These are phyloP conservation scores for Ustilago nuda DNA, from an alignment of 1,284 basidiomycete genomes.

Conservation along the genomic window DNA sequence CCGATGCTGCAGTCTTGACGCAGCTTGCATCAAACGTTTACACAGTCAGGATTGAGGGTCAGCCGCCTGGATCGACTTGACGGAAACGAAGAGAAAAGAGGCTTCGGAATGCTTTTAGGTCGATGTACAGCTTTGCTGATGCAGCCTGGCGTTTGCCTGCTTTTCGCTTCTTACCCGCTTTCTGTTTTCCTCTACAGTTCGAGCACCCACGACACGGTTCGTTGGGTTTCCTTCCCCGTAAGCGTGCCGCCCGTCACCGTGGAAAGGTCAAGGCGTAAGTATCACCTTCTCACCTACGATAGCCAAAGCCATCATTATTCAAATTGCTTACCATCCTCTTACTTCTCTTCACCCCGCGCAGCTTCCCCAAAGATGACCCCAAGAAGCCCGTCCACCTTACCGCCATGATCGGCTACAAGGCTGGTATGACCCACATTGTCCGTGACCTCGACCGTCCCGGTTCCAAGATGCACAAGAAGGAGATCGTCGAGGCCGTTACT, in stretches of 20 bases:
- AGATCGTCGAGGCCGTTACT: conserved; percentile 97
- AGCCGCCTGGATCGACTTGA: conserved; percentile 13
- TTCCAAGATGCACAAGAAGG: conserved; percentile 75
- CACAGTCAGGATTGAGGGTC: background rate
- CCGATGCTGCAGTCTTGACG: conserved; percentile 6
- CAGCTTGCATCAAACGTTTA: background rate
- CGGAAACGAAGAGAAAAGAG: conserved; percentile 35
- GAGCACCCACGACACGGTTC: conserved; percentile 69
- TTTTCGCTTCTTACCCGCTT: conserved; percentile 46
- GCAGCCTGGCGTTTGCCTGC: conserved; percentile 56
- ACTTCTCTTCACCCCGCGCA: background rate
- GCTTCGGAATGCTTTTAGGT: conserved; percentile 51
- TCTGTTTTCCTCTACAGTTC: conserved; percentile 52
- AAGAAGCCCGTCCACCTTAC: conserved; percentile 99
- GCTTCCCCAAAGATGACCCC: conserved; percentile 85
- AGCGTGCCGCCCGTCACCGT: conserved; percentile 69
- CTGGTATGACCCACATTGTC: conserved; percentile 99
- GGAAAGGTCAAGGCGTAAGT: conserved; percentile 67
- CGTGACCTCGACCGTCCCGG: conserved; percentile 99
- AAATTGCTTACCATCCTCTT: background rate
- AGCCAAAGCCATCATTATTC: background rate
- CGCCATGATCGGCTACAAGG: conserved; percentile 99
- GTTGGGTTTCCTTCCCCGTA: conserved; percentile 69
- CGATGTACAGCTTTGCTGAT: conserved; percentile 61
- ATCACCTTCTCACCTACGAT: background rate